Percentiles rank a stretch among this genome's conserved stretches.
Evolutionary conservation across 2,329 filamentous ascomycete genomes (phyloP).

Genomic region (Talaromyces rugulosus): DNA sequence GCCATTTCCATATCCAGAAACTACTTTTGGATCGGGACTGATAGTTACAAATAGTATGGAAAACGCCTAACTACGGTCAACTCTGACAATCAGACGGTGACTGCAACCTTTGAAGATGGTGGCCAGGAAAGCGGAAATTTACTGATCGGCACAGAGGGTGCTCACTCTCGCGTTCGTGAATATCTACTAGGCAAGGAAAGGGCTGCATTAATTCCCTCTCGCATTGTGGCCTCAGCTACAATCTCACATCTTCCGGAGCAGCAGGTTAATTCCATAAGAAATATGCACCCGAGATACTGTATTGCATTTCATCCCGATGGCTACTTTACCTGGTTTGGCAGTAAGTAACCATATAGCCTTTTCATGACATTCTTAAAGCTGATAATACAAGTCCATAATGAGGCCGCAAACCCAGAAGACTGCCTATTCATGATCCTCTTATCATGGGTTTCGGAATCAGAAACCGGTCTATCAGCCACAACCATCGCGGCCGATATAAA

Average conservation of each 20-base stretch:
- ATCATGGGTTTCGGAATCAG: slow-evolving; percentile 12
- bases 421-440: slow-evolving; percentile 11
- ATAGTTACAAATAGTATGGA: slow-evolving; percentile 13
- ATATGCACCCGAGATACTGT: slow-evolving; percentile 9
- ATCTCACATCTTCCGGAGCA: slow-evolving; percentile 10
- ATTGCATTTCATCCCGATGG: slow-evolving; percentile 12
- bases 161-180: slow-evolving; percentile 13
- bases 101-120: slow-evolving; percentile 12
- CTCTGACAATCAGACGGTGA: slow-evolving; percentile 7
- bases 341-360: slow-evolving; percentile 3
- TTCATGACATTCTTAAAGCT: not conserved
- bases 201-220: slow-evolving; percentile 8
- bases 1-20: not conserved
- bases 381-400: slow-evolving; percentile 4
- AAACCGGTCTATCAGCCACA: slow-evolving; percentile 7
- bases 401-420: slow-evolving; percentile 7
- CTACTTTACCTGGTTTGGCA: slow-evolving; percentile 9
- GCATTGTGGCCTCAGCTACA: slow-evolving; percentile 5
- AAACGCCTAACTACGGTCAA: slow-evolving; percentile 10
- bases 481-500: slow-evolving; percentile 10
- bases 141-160: slow-evolving; percentile 14
- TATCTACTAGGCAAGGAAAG: slow-evolving; percentile 11
- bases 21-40: not conserved
- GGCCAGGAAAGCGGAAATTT: slow-evolving; percentile 9
- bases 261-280: not conserved